Evolutionary conservation across 2,329 filamentous ascomycete genomes (phyloP), one percentile per base, ranked within the genome.

Genomic region (Plectosphaerella plurivora): DNA sequence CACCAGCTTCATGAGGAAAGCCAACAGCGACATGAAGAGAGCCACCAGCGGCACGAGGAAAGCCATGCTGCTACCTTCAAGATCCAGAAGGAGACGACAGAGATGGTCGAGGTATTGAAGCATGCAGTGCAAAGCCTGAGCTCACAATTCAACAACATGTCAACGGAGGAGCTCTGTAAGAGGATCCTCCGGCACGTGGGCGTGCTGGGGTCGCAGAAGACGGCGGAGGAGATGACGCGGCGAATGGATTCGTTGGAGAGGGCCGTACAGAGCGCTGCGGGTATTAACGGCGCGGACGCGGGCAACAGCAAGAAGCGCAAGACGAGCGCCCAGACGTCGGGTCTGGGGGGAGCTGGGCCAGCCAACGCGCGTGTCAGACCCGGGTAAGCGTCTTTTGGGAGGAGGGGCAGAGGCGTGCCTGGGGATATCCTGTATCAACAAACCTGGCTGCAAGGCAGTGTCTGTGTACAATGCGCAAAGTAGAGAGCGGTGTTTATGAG

Each of bases 71-170:
- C 28, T 12, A 12, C 11, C 28, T 9, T 12, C 28, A 12, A 18
- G n/a, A 9, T n/a, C n/a, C 24, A 33, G 25, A 16, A 47, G 25
- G n/a, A 18, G 24, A 35, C 18, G 25, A 20, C 15, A 25, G 45
- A 28, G 22, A 63, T 60, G 36, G 59, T 65, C 16, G 63, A 68
- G 0, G 60, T 62, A 5, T 56, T 78, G 6, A 65, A 69, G 15
- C 60, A 69, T 39, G 62, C 72, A 45, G 33, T 78, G 5, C 59
- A 58, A 18, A 61, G 68, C 1, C 57, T 84, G 8, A 73, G 79
- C 58, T 51, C 54, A 1, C 78, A 77, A 54, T 81, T 73, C 54
- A 74, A 73, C 51, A 80, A 78, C 56, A 62, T 84, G 8, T 69
- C 61, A 18, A 75, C 76, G 1, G 72, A 68, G 45, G 58, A 64